These are phyloP conservation scores for Aspergillus sp. DNA, from an alignment of 2,329 filamentous ascomycete genomes.

Conservation along the genomic window DNA sequence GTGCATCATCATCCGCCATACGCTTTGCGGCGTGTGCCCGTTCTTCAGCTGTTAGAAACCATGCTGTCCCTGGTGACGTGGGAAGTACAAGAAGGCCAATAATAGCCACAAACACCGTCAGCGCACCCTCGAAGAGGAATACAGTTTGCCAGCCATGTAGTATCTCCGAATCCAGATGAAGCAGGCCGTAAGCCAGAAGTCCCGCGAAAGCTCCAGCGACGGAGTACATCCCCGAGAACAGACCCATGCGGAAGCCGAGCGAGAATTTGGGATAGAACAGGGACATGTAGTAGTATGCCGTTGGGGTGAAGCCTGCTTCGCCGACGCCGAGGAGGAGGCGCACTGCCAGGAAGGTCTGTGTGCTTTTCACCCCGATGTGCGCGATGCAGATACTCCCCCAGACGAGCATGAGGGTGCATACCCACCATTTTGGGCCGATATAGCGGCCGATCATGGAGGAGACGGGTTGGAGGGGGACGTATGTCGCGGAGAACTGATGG, in stretches of 20 bases:
- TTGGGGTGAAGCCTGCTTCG: conserved; percentile 51
- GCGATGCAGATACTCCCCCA: conserved; percentile 18
- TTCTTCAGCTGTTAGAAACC: conserved; percentile 10
- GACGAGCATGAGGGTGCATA: conserved; percentile 11
- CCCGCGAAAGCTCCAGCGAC: conserved; percentile 52
- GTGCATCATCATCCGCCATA: neutral
- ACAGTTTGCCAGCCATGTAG: conserved; percentile 23
- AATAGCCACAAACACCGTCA: conserved; percentile 9
- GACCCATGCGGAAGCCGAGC: conserved; percentile 49
- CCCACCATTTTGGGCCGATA: conserved; percentile 16
- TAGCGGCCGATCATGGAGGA: conserved; percentile 14
- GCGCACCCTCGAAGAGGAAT: conserved; percentile 23
- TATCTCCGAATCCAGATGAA: conserved; percentile 13
- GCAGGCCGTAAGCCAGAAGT: conserved; percentile 32
- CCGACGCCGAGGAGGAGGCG: conserved; percentile 13
- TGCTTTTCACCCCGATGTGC: conserved; percentile 3
- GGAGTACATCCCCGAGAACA: conserved; percentile 54
- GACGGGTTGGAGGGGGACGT: conserved; percentile 18
- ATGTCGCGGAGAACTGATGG: conserved; percentile 16
- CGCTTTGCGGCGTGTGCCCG: conserved; percentile 4
- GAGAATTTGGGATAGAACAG: conserved; percentile 55
- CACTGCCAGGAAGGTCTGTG: conserved; percentile 16
- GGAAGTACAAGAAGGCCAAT: conserved; percentile 7
- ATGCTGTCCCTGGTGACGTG: conserved; percentile 2
- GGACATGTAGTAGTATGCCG: conserved; percentile 51